These are phyloP conservation scores for Gossypium sturtianum DNA, from an alignment of 345 rosid species.

Conservation along the genomic window DNA sequence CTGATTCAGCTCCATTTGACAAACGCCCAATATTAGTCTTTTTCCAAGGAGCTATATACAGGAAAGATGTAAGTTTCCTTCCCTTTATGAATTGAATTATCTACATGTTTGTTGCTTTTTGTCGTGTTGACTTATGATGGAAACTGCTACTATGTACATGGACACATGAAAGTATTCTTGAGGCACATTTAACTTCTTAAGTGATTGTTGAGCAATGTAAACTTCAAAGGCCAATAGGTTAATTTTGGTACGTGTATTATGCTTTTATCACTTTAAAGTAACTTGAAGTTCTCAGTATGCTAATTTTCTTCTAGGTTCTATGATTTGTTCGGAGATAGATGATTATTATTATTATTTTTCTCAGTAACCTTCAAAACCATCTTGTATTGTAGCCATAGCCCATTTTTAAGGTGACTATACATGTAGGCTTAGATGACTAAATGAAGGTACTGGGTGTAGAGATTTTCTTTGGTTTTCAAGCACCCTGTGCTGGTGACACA, in stretches of 20 bases:
- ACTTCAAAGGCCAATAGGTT: not conserved
- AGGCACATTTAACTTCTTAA: not conserved
- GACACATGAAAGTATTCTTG: not conserved
- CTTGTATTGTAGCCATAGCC: too few relatives aligned
- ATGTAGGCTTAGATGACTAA: not conserved
- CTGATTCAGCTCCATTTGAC: constrained; percentile 56
- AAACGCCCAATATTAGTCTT: constrained; percentile 61
- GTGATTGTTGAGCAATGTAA: not conserved
- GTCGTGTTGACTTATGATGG: not conserved
- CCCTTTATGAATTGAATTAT: constrained; percentile 6
- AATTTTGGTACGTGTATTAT: not conserved
- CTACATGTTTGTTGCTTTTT: constrained; percentile 1
- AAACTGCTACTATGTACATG: not conserved
- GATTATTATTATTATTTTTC: not conserved
- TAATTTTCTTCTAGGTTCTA: not conserved
- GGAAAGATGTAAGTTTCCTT: constrained; percentile 73
- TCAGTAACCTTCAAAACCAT: not conserved
- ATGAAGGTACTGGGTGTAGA: not conserved
- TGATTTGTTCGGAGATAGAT: not conserved
- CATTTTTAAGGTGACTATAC: too few relatives aligned
- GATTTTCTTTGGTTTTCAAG: not conserved
- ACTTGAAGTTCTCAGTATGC: not conserved
- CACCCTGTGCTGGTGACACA: not conserved
- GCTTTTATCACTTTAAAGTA: not conserved
- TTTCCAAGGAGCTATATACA: constrained; percentile 86